Conservation (phyloP, 2,329 filamentous ascomycete genomes). For the Fusarium keratoplasticum region DNA sequence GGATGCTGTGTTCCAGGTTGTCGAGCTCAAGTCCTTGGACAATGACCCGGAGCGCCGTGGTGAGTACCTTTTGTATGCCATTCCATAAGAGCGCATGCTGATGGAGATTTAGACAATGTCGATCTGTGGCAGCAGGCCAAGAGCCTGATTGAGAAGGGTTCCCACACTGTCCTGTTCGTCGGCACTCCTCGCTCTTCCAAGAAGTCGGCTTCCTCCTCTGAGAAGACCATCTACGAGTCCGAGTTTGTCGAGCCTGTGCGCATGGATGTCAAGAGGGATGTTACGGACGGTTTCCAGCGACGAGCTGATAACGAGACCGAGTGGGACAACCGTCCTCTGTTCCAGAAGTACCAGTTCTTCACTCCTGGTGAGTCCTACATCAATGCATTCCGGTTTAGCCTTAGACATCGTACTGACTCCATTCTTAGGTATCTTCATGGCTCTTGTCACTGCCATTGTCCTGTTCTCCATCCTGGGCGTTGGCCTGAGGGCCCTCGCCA, state of each 20-base stretch:
- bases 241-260: slow-evolving; percentile 73
- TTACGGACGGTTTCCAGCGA: slow-evolving; percentile 44
- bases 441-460: slow-evolving; percentile 75
- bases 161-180: slow-evolving; percentile 82
- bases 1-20: slow-evolving; percentile 55
- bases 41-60: slow-evolving; percentile 60
- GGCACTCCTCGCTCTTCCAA: slow-evolving; percentile 63
- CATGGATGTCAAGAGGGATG: slow-evolving; percentile 78
- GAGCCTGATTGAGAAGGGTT: slow-evolving; percentile 46
- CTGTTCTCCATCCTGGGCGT: slow-evolving; percentile 83
- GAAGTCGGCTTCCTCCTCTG: slow-evolving; percentile 18
- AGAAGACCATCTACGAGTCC: slow-evolving; percentile 70
- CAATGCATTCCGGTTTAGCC: too few relatives aligned
- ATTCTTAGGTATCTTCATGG: slow-evolving; percentile 85
- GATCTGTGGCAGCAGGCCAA: slow-evolving; percentile 17
- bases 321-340: slow-evolving; percentile 68
- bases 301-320: slow-evolving; percentile 55
- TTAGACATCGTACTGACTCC: slow-evolving; percentile 13
- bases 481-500: slow-evolving; percentile 79
- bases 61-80: slow-evolving; percentile 43
- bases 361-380: slow-evolving; percentile 73
- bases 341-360: slow-evolving; percentile 95
- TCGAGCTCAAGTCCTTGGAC: slow-evolving; percentile 57
- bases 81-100: neutral
- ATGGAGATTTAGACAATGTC: slow-evolving; percentile 16